Base-by-base conservation (phyloP, 352 stramenopile species). In the Thraustochytrium sp. region DNA sequence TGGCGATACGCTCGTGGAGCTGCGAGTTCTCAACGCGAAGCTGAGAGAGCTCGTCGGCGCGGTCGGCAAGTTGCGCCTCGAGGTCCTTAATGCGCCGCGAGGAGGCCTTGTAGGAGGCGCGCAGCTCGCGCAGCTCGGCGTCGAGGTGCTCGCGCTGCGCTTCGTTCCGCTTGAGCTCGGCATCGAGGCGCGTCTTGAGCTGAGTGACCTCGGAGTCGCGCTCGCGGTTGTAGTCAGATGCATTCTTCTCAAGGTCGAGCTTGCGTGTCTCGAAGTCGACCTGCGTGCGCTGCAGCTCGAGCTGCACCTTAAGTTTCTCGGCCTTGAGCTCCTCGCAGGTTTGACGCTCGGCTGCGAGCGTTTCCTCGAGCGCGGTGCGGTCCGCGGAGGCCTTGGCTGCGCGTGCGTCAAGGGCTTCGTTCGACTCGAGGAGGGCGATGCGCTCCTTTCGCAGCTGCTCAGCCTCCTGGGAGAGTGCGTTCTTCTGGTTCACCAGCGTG, bases 401-500 rank as follows among this genome's bases (percentile, higher is more conserved):
- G 0, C 31, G 18, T 3, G n/a, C 68, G 38, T 80, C 37, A 3
- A 40, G 9, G 21, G 26, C 23, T 3, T 44, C 42, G 18, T 3
- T 26, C 29, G 76, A 3, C 16, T 80, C 48, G 4, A 21, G 11
- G 23, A 80, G 42, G 11, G 34, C 31, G 29, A 1, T 42, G 42
- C 68, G 68, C 68, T 80, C 68, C n/a, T 26, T 63, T 16, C 68
- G 68, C 29, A 80, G 34, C 53, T 80, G 44, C 38, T 80, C 68
- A 21, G 68, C 68, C 31, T 80, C 68, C 26, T 64, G 13, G 13
- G 53, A 21, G 13, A 80, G 31, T 13, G 68, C 42, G 42, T 80
- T 80, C 38, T 80, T 80, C 31, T 80, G 68, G 31, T 80, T 80
- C 11, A 80, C 68, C 18, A 80, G 68, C 23, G 31, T 80, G 23